Percentiles rank a stretch among this genome's conserved stretches.
These are phyloP conservation scores for Penicillium sp. DNA, from an alignment of 2,329 filamentous ascomycete genomes.

Conservation along the genomic window DNA sequence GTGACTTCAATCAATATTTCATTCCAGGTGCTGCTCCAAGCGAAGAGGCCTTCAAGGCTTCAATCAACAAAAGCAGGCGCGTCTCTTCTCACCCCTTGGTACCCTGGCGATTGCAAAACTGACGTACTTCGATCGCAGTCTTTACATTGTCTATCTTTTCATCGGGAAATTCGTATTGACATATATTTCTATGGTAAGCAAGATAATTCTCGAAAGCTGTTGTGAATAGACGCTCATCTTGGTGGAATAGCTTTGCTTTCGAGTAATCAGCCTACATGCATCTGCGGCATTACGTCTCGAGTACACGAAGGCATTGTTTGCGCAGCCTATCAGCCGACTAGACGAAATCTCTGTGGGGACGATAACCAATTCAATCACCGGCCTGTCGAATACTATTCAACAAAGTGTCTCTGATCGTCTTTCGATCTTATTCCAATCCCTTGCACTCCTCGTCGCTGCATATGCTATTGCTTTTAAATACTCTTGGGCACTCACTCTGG, in stretches of 20 bases:
- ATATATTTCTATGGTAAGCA: background rate
- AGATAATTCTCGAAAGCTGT: background rate
- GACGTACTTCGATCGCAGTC: background rate
- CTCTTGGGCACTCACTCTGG: background rate
- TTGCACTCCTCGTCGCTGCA: background rate
- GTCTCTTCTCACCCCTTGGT: too few species aligned
- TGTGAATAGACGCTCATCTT: background rate
- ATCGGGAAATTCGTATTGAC: background rate
- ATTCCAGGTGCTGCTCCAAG: constrained; percentile 45
- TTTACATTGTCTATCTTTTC: background rate
- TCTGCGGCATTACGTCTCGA: background rate
- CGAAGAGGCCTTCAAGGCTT: background rate
- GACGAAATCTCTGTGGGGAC: constrained; percentile 54
- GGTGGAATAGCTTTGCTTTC: background rate
- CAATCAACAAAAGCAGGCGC: background rate
- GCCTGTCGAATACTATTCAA: constrained; percentile 55
- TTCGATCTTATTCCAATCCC: constrained; percentile 43
- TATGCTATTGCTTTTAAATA: background rate
- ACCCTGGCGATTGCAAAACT: background rate
- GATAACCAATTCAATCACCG: constrained; percentile 56
- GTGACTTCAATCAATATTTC: constrained; percentile 60
- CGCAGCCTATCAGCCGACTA: constrained; percentile 38
- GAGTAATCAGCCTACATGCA: background rate
- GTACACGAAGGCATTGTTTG: background rate
- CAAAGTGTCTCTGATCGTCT: constrained; percentile 58